These are phyloP conservation scores for Solanum arcanum DNA, from an alignment of 257 asterid genomes.

Conservation along the genomic window DNA sequence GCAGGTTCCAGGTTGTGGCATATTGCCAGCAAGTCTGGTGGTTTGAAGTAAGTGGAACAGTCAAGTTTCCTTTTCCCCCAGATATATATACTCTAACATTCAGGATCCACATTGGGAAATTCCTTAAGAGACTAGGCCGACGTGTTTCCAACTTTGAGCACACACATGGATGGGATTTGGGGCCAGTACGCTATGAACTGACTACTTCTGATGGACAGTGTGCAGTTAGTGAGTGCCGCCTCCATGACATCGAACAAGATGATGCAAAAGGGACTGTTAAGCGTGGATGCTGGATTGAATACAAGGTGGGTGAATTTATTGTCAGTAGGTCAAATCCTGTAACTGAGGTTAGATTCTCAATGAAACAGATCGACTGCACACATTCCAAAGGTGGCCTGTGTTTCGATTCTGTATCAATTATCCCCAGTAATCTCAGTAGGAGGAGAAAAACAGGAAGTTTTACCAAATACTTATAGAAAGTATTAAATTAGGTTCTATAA, in stretches of 20 bases:
- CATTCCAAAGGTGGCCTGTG: constrained; percentile 98
- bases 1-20: constrained; percentile 78
- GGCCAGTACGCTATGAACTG: constrained; percentile 64
- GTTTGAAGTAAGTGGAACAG: constrained; percentile 83
- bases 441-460: constrained; percentile 38
- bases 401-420: constrained; percentile 67
- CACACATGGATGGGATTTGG: constrained; percentile 89
- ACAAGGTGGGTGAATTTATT: constrained; percentile 78
- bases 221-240: constrained; percentile 51
- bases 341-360: constrained; percentile 74
- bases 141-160: constrained; percentile 75
- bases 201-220: constrained; percentile 88
- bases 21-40: constrained; percentile 97
- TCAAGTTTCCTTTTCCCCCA: constrained; percentile 84
- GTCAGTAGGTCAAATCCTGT: constrained; percentile 46
- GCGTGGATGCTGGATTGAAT: constrained; percentile 93
- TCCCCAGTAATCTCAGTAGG: constrained; percentile 53
- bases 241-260: constrained; percentile 51
- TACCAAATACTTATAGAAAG: neutral
- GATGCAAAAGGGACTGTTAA: constrained; percentile 43
- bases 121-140: constrained; percentile 72
- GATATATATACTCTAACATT: constrained; percentile 67
- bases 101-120: constrained; percentile 76
- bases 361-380: constrained; percentile 97
- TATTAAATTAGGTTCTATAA: constrained; percentile 11